Evolutionary conservation across 805 yeast species (phyloP).

Genomic region (Wickerhamiella musiphila): DNA sequence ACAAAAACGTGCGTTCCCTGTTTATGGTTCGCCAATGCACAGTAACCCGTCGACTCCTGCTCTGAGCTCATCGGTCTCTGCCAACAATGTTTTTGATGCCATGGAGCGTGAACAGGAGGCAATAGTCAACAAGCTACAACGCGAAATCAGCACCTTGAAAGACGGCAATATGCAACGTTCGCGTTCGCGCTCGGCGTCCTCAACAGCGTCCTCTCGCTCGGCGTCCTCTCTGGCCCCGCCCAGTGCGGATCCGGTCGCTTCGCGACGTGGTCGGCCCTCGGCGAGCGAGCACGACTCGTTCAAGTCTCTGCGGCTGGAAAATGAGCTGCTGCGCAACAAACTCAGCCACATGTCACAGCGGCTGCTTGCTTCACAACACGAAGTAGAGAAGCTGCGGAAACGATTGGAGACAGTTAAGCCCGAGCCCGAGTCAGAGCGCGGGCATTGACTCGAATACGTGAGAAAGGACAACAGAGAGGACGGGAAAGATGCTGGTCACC

Average conservation of each 20-base stretch:
- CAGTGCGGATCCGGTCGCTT: conserved; percentile 7
- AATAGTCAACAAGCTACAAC: conserved; percentile 46
- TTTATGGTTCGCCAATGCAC: not conserved
- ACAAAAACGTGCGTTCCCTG: not conserved
- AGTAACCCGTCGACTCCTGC: not conserved
- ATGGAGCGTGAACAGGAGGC: conserved; percentile 66
- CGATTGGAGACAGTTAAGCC: too few species aligned
- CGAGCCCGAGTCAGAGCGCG: too few species aligned
- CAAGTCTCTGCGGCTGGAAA: conserved; percentile 11
- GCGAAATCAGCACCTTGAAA: conserved; percentile 36
- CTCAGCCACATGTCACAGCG: too few species aligned
- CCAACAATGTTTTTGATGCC: conserved; percentile 19
- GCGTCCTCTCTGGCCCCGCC: conserved; percentile 8
- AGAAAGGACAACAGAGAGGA: too few species aligned
- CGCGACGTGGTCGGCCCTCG: conserved; percentile 6
- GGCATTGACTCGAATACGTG: too few species aligned
- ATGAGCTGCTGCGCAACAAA: conserved; percentile 10
- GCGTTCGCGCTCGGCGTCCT: conserved; percentile 17
- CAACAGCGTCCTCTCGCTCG: conserved; percentile 17
- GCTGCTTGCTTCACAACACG: too few species aligned
- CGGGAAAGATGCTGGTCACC: too few species aligned
- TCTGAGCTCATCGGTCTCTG: not conserved
- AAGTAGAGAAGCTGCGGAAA: too few species aligned
- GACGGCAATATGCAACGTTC: conserved; percentile 24
- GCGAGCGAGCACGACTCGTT: conserved; percentile 6